Evolutionary conservation across 768 basidiomycete species (phyloP).

Genomic region (Leccinum ochraceum): DNA sequence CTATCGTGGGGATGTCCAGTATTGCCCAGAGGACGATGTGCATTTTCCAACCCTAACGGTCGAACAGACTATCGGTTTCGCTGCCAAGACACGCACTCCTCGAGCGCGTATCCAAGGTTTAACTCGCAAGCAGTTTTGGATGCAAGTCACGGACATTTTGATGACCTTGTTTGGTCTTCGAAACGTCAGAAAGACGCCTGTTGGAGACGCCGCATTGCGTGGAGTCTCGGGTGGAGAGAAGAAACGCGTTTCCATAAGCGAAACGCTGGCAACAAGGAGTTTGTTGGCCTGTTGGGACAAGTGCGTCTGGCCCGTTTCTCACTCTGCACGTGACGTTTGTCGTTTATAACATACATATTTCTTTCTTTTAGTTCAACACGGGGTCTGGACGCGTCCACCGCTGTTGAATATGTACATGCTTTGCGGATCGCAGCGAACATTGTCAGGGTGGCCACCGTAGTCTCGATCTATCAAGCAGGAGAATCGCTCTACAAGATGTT

Average conservation of each 20-base stretch:
- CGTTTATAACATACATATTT: constrained; percentile 20
- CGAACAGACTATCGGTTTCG: constrained; percentile 70
- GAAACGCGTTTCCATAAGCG: constrained; percentile 81
- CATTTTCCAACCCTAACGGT: constrained; percentile 87
- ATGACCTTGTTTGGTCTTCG: constrained; percentile 75
- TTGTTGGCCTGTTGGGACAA: constrained; percentile 76
- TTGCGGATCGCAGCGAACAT: constrained; percentile 68
- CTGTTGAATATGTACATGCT: constrained; percentile 71
- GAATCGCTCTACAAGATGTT: constrained; percentile 63
- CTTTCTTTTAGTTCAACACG: constrained; percentile 54
- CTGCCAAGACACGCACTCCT: constrained; percentile 68
- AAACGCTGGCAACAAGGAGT: constrained; percentile 69
- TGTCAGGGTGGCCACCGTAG: constrained; percentile 56
- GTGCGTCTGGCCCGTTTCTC: constrained; percentile 27
- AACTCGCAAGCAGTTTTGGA: constrained; percentile 35
- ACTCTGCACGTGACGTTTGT: constrained; percentile 42
- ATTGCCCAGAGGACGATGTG: constrained; percentile 82
- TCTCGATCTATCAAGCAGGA: constrained; percentile 85
- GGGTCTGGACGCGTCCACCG: too few relatives aligned
- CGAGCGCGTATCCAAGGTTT: constrained; percentile 46
- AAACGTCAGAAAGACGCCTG: constrained; percentile 69
- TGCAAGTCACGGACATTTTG: constrained; percentile 44
- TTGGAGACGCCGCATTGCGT: constrained; percentile 80
- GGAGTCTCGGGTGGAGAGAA: constrained; percentile 78
- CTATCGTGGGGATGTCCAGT: constrained; percentile 79